Percentiles rank a stretch among this genome's conserved stretches.
Evolutionary conservation across 805 yeast species (phyloP).

Genomic region (Suhomyces sp.): DNA sequence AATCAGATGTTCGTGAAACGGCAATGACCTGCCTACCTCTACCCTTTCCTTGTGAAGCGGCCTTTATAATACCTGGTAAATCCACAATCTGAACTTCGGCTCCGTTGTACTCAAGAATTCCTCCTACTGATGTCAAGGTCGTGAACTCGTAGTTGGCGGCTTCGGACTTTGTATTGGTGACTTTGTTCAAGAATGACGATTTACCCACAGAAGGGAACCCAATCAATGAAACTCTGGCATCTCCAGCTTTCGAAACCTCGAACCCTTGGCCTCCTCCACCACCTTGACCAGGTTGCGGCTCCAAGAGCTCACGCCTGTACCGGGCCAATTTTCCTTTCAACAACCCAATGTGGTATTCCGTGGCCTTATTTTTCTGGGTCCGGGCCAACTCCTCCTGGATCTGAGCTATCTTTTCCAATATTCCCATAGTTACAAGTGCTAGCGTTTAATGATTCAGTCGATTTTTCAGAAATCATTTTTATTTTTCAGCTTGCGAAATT

Average conservation of each 20-base stretch:
- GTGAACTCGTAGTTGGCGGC: constrained; percentile 95
- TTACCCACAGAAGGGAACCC: constrained; percentile 99
- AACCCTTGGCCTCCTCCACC: constrained; percentile 81
- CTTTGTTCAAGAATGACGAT: constrained; percentile 82
- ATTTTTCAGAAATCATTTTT: not conserved
- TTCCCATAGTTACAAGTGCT: constrained; percentile 12
- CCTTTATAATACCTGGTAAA: constrained; percentile 94
- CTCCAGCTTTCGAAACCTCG: constrained; percentile 94
- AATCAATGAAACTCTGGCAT: constrained; percentile 90
- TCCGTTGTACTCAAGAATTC: constrained; percentile 91
- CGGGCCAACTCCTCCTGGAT: constrained; percentile 92
- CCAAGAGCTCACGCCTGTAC: constrained; percentile 84
- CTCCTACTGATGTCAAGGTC: constrained; percentile 94
- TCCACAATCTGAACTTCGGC: constrained; percentile 98
- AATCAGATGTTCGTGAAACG: constrained; percentile 91
- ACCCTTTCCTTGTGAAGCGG: constrained; percentile 96
- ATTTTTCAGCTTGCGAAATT: not conserved
- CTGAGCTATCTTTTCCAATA: constrained; percentile 71
- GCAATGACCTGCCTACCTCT: constrained; percentile 96
- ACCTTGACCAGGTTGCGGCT: constrained; percentile 78
- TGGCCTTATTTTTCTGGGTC: constrained; percentile 96
- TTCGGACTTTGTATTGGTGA: constrained; percentile 91
- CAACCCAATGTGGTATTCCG: constrained; percentile 94
- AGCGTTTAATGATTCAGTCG: not conserved
- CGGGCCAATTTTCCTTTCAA: constrained; percentile 93